Conservation (phyloP, 345 rosid species). For the Sisymbrium altissimum region DNA sequence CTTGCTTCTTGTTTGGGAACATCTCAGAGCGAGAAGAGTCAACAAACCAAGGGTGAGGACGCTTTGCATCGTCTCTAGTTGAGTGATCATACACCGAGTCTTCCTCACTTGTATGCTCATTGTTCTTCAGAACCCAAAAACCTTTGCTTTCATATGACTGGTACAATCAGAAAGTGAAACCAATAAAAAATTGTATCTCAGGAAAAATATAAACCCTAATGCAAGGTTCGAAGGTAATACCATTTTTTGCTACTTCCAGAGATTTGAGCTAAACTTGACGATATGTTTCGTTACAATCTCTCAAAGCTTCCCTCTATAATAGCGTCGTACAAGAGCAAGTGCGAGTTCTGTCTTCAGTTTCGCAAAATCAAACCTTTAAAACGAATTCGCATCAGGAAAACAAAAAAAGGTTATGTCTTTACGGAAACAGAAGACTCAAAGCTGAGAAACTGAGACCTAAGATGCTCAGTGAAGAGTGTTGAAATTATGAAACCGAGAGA, state of each 20-base stretch:
- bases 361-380: conserved; percentile 8
- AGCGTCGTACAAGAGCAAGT: neutral
- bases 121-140: conserved; percentile 57
- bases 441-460: conserved; percentile 3
- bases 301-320: neutral
- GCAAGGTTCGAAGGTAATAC: neutral
- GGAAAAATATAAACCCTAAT: conserved; percentile 25
- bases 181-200: neutral
- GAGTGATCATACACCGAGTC: conserved; percentile 51
- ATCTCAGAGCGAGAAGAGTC: conserved; percentile 60
- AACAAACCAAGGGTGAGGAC: conserved; percentile 71
- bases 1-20: conserved; percentile 79
- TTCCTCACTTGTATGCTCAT: conserved; percentile 44
- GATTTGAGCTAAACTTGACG: neutral
- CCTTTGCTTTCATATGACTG: conserved; percentile 63
- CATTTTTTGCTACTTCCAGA: neutral
- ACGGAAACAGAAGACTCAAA: neutral
- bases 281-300: neutral
- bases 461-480: conserved; percentile 2
- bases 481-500: neutral
- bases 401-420: neutral
- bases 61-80: conserved; percentile 60
- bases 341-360: neutral
- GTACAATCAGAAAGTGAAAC: conserved; percentile 8
- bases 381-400: neutral